Base-by-base conservation (phyloP, 179 eudicot genomes). In the Beta corolliflora region DNA sequence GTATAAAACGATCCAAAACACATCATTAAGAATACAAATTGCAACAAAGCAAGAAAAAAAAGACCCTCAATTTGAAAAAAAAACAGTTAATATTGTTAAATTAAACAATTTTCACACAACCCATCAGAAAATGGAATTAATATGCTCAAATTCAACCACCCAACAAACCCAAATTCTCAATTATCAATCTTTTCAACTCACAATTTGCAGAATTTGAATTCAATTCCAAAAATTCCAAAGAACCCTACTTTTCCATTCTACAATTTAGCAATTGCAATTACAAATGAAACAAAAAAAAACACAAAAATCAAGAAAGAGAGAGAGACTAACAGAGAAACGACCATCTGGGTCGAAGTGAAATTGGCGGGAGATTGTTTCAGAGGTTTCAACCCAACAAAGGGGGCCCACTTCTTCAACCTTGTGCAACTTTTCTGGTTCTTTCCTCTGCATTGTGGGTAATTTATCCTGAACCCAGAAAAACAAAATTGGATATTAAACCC, bases 321-420 rank as follows among this genome's bases (percentile, higher is more conserved):
- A 67, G 80, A 25, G 18, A 79, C 89, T 84, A 41, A 94, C 96
- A 23, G 93, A 90, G 54, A 93, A 89, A 77, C 83, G 86, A 31
- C 92, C 91, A 66, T 80, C 75, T 12, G 89, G 86, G 80, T 88
- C 85, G 76, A 94, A 94, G 58, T 91, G 88, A 84, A 85, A 93
- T n/a, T 79, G 91, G 55, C 86, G 92, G 69, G 91, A 88, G 71
- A 91, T 76, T 8, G 93, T 86, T 19, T 91, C 96, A 18, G 91
- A 92, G 59, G 88, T 91, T 72, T 94, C 98, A 77, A 90, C 82
- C 98, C 97, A 94, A 53, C 79, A 84, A 44, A 89, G 77, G 18
- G 93, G 85, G 41, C 54, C 79, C 86, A 81, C 79, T 70, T 81
- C 84, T 81, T 81, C 82, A 5, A 73, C 82, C 54, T 52, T 74